Evolutionary conservation across 2,329 filamentous ascomycete species (phyloP), one percentile per base, ranked within the genome.

Genomic region (Aspergillus carbonarius): DNA sequence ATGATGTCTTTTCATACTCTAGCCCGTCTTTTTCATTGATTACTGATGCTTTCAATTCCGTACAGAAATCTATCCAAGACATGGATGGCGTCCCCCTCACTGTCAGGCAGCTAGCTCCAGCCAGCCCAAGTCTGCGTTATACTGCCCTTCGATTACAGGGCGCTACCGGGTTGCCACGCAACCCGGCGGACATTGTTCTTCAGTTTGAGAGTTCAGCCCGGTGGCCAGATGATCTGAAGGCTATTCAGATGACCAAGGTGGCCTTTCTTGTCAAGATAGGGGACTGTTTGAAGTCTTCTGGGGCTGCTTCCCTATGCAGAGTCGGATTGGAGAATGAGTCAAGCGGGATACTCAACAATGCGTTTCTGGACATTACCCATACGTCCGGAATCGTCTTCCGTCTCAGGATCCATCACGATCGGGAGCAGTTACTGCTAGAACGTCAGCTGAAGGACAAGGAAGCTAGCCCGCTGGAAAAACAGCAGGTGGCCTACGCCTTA

Each of bases 191-290:
- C 65, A 84, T 96, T 32, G 84, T 92, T 42, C 82, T 99, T 49
- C 93, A 93, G 70, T 98, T 99, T 67, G 95, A 99, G 77, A 91
- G 90, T 4, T 98, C 95, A 6, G 88, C 87, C 47, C 89, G 91
- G 66, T 99, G 95, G 95, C 95, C 95, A 0, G 93, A 98, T 70
- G 92, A 96, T 70, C 78, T 98, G 8, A 85, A 85, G 3, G 93
- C 93, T 5, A 96, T 98, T 57, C 95, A 99, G 73, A 87, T 92
- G 69, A 93, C 92, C 12, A 99, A 99, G 75, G 85, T 96, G 39
- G 95, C 96, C 3, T 96, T 99, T 71, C 81, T 91, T 9, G 74
- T 89, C 8, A 88, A 86, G 67, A 87, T 96, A 57, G 86, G 88
- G 51, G 86, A 88, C 53, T 82, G 95, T 4, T 78, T 97, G 3